Base-by-base conservation (phyloP, 768 basidiomycete species). In the Lactarius pseudohatsudake region DNA sequence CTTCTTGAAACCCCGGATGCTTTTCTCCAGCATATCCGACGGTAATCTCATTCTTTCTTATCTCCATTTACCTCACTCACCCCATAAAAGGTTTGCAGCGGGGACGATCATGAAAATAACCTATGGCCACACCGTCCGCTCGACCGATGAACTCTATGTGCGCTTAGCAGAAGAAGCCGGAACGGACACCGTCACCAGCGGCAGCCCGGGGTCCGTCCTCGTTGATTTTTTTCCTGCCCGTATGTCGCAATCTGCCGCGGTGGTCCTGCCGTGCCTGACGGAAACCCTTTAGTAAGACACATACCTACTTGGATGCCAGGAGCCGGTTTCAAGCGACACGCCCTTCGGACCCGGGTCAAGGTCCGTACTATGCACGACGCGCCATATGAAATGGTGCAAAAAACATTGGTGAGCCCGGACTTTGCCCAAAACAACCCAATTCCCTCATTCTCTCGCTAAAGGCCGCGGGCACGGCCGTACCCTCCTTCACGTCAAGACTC, bases 211-310 rank as follows among this genome's bases (percentile, higher is more conserved):
- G 16, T 71, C 75, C 11, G 71, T 73, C 62, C 71, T 76, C n/a
- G 76, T 77, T 13, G 76, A 77, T 66, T 76, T 77, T 68, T 73
- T 77, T 64, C 76, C 76, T 9, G 62, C 72, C 41, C 59, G 76
- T 77, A 66, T 62, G 76, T 72, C 22, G 47, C 3, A 50, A 50
- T 26, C 22, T 26, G 22, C 47, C 5, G 47, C 15, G 38, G 38
- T 15, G 38, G 38, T 15, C 0, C 8, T 13, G 13, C 18, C 26
- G 26, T 26, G 26, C 26, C 26, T 47, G n/a, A 64, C 26, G 10
- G 56, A 26, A 5, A 15, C 32, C 32, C 16, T 47, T 0, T 32
- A 71, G 70, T 71, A 11, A 71, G 47, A 28, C 59, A 70, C 30
- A 63, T 69, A 26, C 70, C 70, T 18, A 54, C 68, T 16, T 71